These are phyloP conservation scores for Penstemon davidsonii DNA, from an alignment of 257 asterid genomes.

Conservation along the genomic window DNA sequence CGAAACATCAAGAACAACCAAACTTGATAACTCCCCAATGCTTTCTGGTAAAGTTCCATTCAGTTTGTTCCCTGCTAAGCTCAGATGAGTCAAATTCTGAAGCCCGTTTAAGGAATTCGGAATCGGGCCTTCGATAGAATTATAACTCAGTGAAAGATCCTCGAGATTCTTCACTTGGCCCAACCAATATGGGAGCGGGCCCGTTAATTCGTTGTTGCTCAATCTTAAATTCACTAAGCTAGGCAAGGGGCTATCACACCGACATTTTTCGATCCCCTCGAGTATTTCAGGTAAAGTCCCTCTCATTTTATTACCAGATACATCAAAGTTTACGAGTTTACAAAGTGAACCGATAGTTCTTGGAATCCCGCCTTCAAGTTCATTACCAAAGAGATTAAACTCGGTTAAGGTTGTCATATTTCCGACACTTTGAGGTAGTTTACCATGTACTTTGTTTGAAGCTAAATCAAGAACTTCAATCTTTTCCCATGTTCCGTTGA, in stretches of 20 bases:
- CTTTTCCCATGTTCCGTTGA: conserved; percentile 41
- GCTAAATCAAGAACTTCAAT: conserved; percentile 39
- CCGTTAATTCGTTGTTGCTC: conserved; percentile 36
- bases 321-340: conserved; percentile 31
- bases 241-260: conserved; percentile 29
- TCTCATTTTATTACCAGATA: conserved; percentile 40
- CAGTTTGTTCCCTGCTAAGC: conserved; percentile 38
- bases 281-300: conserved; percentile 41
- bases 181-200: conserved; percentile 49
- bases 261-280: conserved; percentile 37
- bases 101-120: conserved; percentile 50
- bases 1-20: conserved; percentile 43
- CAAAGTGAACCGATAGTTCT: conserved; percentile 45
- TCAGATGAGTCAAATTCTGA: conserved; percentile 28
- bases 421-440: conserved; percentile 42
- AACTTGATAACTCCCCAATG: conserved; percentile 39
- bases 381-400: conserved; percentile 32
- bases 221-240: conserved; percentile 28
- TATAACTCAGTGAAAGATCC: conserved; percentile 29
- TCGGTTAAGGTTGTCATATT: conserved; percentile 35
- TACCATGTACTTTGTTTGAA: conserved; percentile 39
- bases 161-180: conserved; percentile 39
- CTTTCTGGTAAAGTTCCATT: conserved; percentile 44
- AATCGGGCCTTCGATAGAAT: conserved; percentile 47
- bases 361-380: conserved; percentile 48